These are phyloP conservation scores for Dunaliella sp. DNA, from an alignment of 139 green algal species.

Conservation along the genomic window DNA sequence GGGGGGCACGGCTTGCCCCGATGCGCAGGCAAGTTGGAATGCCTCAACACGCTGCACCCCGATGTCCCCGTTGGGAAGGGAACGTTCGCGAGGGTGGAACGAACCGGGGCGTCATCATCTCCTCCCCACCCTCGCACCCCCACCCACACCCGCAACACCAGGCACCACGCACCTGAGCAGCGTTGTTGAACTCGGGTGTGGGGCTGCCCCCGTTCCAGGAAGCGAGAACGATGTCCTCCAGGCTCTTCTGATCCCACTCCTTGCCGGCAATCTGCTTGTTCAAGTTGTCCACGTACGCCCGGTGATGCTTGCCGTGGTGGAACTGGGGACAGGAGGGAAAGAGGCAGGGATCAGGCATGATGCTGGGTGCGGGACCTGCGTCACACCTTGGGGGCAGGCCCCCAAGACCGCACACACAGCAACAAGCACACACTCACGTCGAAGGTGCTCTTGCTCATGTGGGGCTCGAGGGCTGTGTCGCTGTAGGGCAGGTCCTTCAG, in stretches of 20 bases:
- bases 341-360: not conserved
- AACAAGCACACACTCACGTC: not conserved
- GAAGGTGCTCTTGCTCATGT: constrained; percentile 63
- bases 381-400: not conserved
- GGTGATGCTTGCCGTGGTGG: constrained; percentile 94
- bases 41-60: no score
- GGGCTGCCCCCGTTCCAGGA: constrained; percentile 85
- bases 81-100: no score
- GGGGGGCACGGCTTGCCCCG: no score
- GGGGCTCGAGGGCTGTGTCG: constrained; percentile 69
- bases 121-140: no score
- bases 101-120: no score
- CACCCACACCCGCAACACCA: no score
- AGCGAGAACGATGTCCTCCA: constrained; percentile 79
- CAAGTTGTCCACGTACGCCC: constrained; percentile 87
- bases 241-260: constrained; percentile 71
- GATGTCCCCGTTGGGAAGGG: no score
- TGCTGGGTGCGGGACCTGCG: no score
- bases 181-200: constrained; percentile 93
- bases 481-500: constrained; percentile 57
- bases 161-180: constrained; percentile 56
- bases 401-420: not conserved
- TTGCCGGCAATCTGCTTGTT: constrained; percentile 93
- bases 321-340: constrained; percentile 71
- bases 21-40: no score